A percentile compares a stretch with the other conserved stretches of the same genome.
phyloP scores from a whole-genome alignment of 495 filamentous ascomycete species.

The Achaetomiella virescens region DNA sequence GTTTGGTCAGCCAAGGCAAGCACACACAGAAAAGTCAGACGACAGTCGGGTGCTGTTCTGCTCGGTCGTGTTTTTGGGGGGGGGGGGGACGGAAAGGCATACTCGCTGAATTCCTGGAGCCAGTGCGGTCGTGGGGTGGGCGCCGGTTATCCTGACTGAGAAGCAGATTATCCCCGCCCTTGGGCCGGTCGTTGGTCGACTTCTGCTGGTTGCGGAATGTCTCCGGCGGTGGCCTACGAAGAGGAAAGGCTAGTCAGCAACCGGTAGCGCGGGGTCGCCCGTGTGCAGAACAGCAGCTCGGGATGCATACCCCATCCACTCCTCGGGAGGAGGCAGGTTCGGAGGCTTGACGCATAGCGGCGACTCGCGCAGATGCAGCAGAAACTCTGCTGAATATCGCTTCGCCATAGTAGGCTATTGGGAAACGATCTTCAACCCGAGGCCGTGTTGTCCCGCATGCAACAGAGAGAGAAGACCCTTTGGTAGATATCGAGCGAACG shows the following conservation, averaged over 20 bases:
- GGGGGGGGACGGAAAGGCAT: constrained; percentile 14
- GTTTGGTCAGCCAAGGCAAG: constrained; percentile 13
- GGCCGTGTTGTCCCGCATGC: not conserved
- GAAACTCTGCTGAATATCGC: constrained; percentile 74
- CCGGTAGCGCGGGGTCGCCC: not conserved
- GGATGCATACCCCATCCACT: constrained; percentile 91
- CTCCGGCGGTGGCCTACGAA: constrained; percentile 38
- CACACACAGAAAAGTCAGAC: not conserved
- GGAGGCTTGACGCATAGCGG: constrained; percentile 79
- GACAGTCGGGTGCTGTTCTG: not conserved
- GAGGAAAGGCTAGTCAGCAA: constrained; percentile 2
- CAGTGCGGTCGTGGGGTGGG: constrained; percentile 55
- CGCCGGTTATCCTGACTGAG: constrained; percentile 51
- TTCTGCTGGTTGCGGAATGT: constrained; percentile 38
- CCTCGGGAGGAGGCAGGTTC: constrained; percentile 77
- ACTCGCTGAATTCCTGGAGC: constrained; percentile 51
- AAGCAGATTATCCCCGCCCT: constrained; percentile 35
- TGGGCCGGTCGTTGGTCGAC: constrained; percentile 37
- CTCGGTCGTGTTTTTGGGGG: not conserved
- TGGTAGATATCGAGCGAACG: not conserved
- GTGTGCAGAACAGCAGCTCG: not conserved
- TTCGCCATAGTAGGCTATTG: constrained; percentile 38
- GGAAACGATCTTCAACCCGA: constrained; percentile 21
- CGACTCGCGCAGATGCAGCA: constrained; percentile 70
- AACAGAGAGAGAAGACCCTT: not conserved